Evolutionary conservation across 2,329 filamentous ascomycete species (phyloP), one percentile per base, ranked within the genome.

Genomic region (Colletotrichum gigasporum): DNA sequence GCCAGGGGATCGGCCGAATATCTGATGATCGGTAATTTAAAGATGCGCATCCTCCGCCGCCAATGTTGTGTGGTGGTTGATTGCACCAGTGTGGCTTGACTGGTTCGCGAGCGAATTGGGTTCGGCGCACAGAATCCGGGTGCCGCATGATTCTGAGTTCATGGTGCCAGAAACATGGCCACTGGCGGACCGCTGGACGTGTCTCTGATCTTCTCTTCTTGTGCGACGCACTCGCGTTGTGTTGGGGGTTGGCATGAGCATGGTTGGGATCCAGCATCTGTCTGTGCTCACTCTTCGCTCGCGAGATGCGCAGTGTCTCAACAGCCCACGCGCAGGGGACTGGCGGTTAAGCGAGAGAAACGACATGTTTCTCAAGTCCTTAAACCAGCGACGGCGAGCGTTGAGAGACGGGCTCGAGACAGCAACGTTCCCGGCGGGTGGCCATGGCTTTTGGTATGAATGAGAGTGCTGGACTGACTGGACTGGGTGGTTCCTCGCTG

Each of bases 221-320:
- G 24, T 14, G 24, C 37, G 24, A n/a, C 45, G 20, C 45, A 45
- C 52, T 30, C 53, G 39, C 41, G 39, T 64, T 61, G 61, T 64
- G 61, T 64, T 64, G 61, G 56, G 61, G 42, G 30, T 61, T 32
- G 41, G 55, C 39, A 37, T 12, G 16, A n/a, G 50, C 34, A n/a
- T n/a, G n/a, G n/a, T n/a, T n/a, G n/a, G n/a, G n/a, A n/a, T n/a
- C n/a, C n/a, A n/a, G n/a, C n/a, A n/a, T n/a, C n/a, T n/a, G n/a
- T n/a, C n/a, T n/a, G n/a, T n/a, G 50, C 50, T 18, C 35, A 20
- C 2, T 9, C 11, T 18, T 42, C 16, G 24, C 18, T 22, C 12
- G 37, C 51, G 53, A 58, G 52, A 63, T 59, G 47, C n/a, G n/a
- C n/a, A 48, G 16, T 54, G 61, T 64, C 61, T 64, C 61, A 54